phyloP scores from a whole-genome alignment of 2,329 filamentous ascomycete species.

The Microsporum canis region DNA sequence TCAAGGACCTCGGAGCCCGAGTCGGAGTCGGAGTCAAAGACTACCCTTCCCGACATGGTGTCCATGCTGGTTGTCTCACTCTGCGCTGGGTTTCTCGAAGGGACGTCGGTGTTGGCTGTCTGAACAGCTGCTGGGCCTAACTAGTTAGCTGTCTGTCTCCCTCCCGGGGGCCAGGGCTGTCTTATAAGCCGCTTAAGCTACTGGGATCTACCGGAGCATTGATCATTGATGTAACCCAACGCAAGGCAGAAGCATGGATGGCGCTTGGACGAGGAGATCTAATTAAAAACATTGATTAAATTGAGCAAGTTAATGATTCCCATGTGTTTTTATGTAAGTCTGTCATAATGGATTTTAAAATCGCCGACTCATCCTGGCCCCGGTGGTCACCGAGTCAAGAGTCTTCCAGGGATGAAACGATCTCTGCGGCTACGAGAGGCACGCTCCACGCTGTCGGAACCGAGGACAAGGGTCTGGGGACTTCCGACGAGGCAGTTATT shows the following conservation, averaged over 20 bases:
- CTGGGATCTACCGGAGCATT: not conserved
- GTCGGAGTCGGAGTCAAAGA: not conserved
- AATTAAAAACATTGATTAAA: not conserved
- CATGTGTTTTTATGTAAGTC: not conserved
- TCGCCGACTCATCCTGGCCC: not conserved
- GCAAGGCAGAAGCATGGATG: not conserved
- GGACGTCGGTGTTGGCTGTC: not conserved
- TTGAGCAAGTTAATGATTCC: not conserved
- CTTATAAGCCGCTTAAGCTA: not conserved
- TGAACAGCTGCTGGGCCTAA: not conserved
- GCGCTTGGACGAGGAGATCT: not conserved
- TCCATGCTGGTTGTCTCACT: not conserved
- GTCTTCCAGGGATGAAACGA: not conserved
- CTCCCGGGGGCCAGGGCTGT: not conserved
- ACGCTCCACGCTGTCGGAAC: not conserved
- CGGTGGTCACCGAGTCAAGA: not conserved
- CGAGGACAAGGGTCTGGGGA: not conserved
- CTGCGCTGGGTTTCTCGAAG: not conserved
- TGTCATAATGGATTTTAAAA: not conserved
- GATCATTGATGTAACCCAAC: not conserved
- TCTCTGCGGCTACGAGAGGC: not conserved
- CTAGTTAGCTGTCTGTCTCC: not conserved
- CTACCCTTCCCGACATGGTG: not conserved
- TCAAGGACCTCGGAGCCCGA: not conserved
- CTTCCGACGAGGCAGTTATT: not conserved